phyloP scores from a whole-genome alignment of 352 stramenopile species.

The Thalassiosira ordinaria region DNA sequence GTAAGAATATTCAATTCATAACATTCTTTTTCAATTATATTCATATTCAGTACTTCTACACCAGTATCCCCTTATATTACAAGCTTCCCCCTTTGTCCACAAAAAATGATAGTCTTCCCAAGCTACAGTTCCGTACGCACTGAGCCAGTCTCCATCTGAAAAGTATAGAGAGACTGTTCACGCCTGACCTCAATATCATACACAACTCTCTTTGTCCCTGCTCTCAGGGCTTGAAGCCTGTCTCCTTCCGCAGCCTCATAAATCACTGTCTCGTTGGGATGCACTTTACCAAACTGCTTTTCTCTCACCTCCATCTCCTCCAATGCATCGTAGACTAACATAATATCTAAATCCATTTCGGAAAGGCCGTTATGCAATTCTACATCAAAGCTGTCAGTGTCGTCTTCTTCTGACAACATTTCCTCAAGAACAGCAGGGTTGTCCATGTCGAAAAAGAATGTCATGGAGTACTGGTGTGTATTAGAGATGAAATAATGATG shows the following conservation, averaged over 20 bases:
- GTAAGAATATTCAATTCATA: too few species aligned
- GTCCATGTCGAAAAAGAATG: constrained; percentile 14
- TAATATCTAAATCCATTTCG: neutral
- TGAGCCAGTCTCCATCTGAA: neutral
- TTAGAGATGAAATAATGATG: neutral
- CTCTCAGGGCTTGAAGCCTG: neutral
- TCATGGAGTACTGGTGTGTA: neutral
- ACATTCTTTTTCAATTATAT: too few species aligned
- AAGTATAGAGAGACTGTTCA: neutral
- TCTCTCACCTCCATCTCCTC: neutral
- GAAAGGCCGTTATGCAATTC: neutral
- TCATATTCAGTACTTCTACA: too few species aligned
- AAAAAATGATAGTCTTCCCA: neutral
- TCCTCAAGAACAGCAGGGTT: constrained; percentile 8
- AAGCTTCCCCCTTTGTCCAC: neutral
- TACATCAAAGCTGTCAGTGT: neutral
- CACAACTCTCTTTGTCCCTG: neutral
- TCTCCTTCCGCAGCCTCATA: neutral
- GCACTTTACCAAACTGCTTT: neutral
- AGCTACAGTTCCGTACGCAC: neutral
- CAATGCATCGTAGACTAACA: neutral
- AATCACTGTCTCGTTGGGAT: neutral
- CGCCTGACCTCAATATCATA: neutral
- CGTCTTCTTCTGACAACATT: neutral
- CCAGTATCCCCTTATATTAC: too few species aligned